Evolutionary conservation across 495 filamentous ascomycete genomes (phyloP).

Genomic region (Penicillium lividum): DNA sequence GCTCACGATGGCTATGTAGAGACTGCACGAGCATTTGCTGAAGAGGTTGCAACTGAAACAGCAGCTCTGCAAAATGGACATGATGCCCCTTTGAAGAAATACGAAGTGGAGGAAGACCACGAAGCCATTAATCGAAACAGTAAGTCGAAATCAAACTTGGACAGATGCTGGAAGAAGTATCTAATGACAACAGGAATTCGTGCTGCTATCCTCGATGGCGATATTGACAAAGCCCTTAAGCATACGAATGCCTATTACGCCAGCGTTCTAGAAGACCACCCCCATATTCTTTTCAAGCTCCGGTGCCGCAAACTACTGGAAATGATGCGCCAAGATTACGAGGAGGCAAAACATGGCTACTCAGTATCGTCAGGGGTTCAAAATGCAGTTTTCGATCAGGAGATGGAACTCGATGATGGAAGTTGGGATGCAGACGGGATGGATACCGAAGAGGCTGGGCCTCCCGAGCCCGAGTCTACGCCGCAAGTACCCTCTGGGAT

Average conservation of each 20-base stretch:
- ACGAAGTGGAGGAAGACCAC: conserved; percentile 81
- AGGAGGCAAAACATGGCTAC: conserved; percentile 38
- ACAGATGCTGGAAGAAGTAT: background rate
- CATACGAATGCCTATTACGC: conserved; percentile 79
- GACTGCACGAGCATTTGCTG: conserved; percentile 82
- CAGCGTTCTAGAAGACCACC: conserved; percentile 76
- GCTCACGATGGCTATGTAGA: conserved; percentile 98
- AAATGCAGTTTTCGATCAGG: conserved; percentile 61
- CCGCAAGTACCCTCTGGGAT: conserved; percentile 36
- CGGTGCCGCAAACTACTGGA: conserved; percentile 92
- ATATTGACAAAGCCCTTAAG: conserved; percentile 87
- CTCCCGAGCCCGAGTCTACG: conserved; percentile 37
- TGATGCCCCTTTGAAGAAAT: conserved; percentile 53
- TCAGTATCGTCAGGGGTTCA: conserved; percentile 37
- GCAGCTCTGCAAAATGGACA: conserved; percentile 59
- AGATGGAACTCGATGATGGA: conserved; percentile 78
- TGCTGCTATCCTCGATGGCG: conserved; percentile 84
- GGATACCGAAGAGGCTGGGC: conserved; percentile 52
- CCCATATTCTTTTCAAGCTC: conserved; percentile 87
- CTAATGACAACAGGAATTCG: conserved; percentile 67
- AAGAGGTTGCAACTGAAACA: conserved; percentile 76
- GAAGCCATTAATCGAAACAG: conserved; percentile 87
- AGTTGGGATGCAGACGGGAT: conserved; percentile 54
- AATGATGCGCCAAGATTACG: conserved; percentile 83
- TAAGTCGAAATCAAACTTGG: conserved; percentile 39